phyloP scores from a whole-genome alignment of 306 rosid genomes.

The Cucurbita argyrosperma region DNA sequence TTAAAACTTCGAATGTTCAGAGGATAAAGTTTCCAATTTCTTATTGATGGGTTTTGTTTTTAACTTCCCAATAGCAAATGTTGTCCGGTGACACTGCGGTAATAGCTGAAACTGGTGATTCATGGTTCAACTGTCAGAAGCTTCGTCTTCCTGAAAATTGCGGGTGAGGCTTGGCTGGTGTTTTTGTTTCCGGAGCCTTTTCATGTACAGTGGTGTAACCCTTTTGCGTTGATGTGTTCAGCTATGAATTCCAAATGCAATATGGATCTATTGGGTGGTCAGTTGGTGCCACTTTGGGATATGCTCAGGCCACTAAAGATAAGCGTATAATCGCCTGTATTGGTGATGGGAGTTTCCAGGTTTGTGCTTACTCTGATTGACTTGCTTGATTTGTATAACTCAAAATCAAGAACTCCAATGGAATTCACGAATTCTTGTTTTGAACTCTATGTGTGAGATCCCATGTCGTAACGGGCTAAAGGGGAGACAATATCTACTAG shows the following conservation, averaged over 20 bases:
- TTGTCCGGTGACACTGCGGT: conserved; percentile 46
- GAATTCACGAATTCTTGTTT: background rate
- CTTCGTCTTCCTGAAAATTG: conserved; percentile 69
- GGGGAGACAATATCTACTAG: no score
- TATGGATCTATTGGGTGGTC: conserved; percentile 97
- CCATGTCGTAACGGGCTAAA: no score
- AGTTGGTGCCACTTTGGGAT: conserved; percentile 86
- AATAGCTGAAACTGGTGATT: conserved; percentile 82
- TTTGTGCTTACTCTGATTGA: conserved; percentile 10
- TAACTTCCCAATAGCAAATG: conserved; percentile 33
- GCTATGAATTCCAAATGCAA: conserved; percentile 92
- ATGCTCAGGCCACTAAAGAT: conserved; percentile 63
- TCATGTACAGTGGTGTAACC: background rate
- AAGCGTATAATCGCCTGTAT: conserved; percentile 77
- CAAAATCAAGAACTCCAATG: background rate
- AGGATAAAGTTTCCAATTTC: background rate
- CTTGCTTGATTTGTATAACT: background rate
- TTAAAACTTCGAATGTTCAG: background rate
- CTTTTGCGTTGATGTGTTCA: conserved; percentile 22
- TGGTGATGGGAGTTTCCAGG: conserved; percentile 96
- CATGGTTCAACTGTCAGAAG: conserved; percentile 91
- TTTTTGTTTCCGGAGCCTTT: background rate
- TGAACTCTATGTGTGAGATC: no score
- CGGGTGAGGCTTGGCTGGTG: conserved; percentile 23
- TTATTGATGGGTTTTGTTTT: background rate